Base-by-base conservation (phyloP, 768 basidiomycete species). In the Strobilomyces confusus region DNA sequence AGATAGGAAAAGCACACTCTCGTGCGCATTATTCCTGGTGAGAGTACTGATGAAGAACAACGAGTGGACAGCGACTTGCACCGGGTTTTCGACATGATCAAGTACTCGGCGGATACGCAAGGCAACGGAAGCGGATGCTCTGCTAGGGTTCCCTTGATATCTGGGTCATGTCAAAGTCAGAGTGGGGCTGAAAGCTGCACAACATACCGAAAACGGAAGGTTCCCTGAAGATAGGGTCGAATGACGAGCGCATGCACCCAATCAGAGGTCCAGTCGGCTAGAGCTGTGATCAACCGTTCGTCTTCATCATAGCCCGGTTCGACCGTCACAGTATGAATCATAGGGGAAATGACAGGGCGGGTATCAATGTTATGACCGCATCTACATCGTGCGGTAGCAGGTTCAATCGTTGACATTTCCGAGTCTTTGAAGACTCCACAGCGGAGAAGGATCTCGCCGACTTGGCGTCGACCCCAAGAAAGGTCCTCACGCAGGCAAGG, bases 1-100 rank as follows among this genome's bases (percentile, higher is more conserved):
- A 5, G 65, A 63, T 30, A 66, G 51, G 50, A 74, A 72, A 51
- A 62, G 44, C 6, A 34, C 29, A 46, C 62, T 58, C 12, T 56
- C 47, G 17, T 57, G 51, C 14, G 47, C 46, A 9, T 51, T 55
- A 19, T 55, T 60, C 40, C 54, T 55, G 0, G 58, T 56, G 22
- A 72, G 72, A 33, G 49, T 49, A 45, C 57, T 37, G 36, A 73
- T 73, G 50, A 68, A 60, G 71, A 68, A 74, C 25, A 72, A 47
- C 25, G 71, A 62, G 42, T 70, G 61, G 43, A 70, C 51, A 40
- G 42, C 55, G 14, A 69, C 66, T 25, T 67, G 63, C 40, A 58
- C 52, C 9, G 69, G 70, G 53, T 68, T 69, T 40, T 44, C 40
- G 30, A 72, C 53, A 15, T 41, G n/a, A 34, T 46, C 34, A 44